phyloP scores from a whole-genome alignment of 495 filamentous ascomycete genomes.

The Elaphomyces granulatus region DNA sequence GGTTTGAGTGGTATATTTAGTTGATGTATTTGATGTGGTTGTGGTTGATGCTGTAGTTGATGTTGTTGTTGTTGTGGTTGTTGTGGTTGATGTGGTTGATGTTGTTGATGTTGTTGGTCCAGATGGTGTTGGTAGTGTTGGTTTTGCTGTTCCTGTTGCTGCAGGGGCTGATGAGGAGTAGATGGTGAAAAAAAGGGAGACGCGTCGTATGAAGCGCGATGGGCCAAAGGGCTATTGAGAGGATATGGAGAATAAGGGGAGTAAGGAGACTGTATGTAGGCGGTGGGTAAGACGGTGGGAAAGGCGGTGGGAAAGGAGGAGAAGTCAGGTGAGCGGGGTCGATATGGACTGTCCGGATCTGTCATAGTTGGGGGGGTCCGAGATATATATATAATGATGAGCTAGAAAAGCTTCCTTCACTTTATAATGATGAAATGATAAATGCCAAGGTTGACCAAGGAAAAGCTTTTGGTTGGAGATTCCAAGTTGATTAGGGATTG shows the following conservation, averaged over 20 bases:
- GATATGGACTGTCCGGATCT: constrained; percentile 29
- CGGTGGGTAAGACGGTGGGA: constrained; percentile 10
- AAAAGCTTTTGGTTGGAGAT: too few relatives aligned
- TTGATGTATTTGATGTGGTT: constrained; percentile 5
- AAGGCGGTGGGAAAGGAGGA: constrained; percentile 30
- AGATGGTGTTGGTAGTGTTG: constrained; percentile 2
- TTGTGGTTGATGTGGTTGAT: constrained; percentile 7
- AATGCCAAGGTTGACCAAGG: too few relatives aligned
- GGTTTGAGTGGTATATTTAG: constrained; percentile 2
- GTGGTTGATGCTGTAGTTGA: constrained; percentile 14
- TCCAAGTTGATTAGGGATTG: too few relatives aligned
- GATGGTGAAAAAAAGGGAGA: constrained; percentile 27
- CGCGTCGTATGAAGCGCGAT: constrained; percentile 32
- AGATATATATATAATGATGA: too few relatives aligned
- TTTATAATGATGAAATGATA: too few relatives aligned
- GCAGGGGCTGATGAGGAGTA: constrained; percentile 24
- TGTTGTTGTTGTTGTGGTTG: constrained; percentile 10
- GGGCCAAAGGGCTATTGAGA: constrained; percentile 20
- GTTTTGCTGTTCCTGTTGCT: constrained; percentile 7
- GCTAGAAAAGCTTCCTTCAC: too few relatives aligned
- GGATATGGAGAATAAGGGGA: constrained; percentile 21
- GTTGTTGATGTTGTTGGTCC: too few relatives aligned
- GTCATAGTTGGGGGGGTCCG: constrained; percentile 22
- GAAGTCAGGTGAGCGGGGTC: constrained; percentile 35
- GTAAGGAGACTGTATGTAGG: constrained; percentile 30